Evolutionary conservation across 2,329 filamentous ascomycete species (phyloP), one percentile per base, ranked within the genome.

Genomic region (Neofusicoccum kwambonambiense): DNA sequence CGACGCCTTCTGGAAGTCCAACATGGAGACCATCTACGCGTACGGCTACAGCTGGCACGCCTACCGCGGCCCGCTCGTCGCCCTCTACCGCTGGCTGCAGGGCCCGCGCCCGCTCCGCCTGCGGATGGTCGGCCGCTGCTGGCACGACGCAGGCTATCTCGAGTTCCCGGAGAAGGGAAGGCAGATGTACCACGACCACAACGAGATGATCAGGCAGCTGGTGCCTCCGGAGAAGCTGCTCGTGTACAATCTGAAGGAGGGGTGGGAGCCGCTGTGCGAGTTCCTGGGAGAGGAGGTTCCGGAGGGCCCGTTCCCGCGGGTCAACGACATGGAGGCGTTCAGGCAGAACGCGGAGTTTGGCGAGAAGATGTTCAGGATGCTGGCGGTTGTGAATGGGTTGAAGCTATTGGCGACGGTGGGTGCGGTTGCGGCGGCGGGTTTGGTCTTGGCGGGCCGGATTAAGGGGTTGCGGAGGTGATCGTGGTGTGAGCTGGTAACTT

Each of bases 191-290:
- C 3, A 13, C 17, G 17, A 49, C 1, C 45, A 27, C 17, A 27
- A 27, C 45, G 45, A 49, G 45, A 22, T 27, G 17, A 27, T 49
- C 7, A 11, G 27, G 27, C 27, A 31, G 27, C 6, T 41, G 17
- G 56, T 47, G 19, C 56, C 41, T 12, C 8, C 3, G 41, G 56
- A 34, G 27, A 34, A 31, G 39, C 58, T 78, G 68, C 70, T 78
- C 44, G 76, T 79, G 68, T 77, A 74, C 61, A 71, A 76, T 64
- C 72, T 77, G 0, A 70, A 75, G 57, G 76, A 81, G 41, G 80
- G 79, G 0, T 83, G 81, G 81, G 74, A 72, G 41, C 77, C 78
- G 9, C 69, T 84, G 27, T 83, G 80, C 67, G 66, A 73, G 64
- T 80, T 81, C 57, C 58, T 81, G 45, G 75, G 71, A 0, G 77